phyloP scores from a whole-genome alignment of 257 asterid species.

The Dorcoceras hygrometricum region DNA sequence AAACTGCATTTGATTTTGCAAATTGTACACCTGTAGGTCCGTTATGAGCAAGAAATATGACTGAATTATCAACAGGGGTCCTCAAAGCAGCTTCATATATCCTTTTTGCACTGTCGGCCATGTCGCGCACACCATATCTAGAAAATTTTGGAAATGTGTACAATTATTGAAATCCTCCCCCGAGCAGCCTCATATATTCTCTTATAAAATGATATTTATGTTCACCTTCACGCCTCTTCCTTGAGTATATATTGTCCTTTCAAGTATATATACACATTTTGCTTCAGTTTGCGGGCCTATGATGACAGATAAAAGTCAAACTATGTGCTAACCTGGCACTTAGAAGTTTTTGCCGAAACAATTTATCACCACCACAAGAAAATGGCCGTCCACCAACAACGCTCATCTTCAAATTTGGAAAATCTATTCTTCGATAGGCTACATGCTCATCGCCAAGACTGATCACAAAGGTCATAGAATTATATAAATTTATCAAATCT shows the following conservation, averaged over 20 bases:
- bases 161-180: conserved; percentile 8
- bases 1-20: conserved; percentile 10
- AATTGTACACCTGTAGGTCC: conserved; percentile 74
- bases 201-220: neutral
- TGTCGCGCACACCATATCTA: conserved; percentile 68
- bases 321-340: conserved; percentile 51
- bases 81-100: conserved; percentile 62
- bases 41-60: conserved; percentile 86
- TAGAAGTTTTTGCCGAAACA: conserved; percentile 65
- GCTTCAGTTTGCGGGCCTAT: conserved; percentile 4
- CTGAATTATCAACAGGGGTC: conserved; percentile 67
- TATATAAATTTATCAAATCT: conserved; percentile 18
- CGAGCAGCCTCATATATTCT: neutral
- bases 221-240: neutral
- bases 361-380: conserved; percentile 70
- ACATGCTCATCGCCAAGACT: conserved; percentile 93
- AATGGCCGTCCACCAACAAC: conserved; percentile 96
- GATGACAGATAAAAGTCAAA: conserved; percentile 8
- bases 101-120: conserved; percentile 68
- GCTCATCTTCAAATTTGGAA: conserved; percentile 62
- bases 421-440: conserved; percentile 71
- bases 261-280: conserved; percentile 12
- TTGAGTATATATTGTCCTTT: neutral
- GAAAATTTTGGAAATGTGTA: conserved; percentile 22
- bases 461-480: conserved; percentile 25